Percentiles rank a stretch among this genome's conserved stretches.
Evolutionary conservation across 2,329 filamentous ascomycete genomes (phyloP).

Genomic region (Taxawa tesnikishii): DNA sequence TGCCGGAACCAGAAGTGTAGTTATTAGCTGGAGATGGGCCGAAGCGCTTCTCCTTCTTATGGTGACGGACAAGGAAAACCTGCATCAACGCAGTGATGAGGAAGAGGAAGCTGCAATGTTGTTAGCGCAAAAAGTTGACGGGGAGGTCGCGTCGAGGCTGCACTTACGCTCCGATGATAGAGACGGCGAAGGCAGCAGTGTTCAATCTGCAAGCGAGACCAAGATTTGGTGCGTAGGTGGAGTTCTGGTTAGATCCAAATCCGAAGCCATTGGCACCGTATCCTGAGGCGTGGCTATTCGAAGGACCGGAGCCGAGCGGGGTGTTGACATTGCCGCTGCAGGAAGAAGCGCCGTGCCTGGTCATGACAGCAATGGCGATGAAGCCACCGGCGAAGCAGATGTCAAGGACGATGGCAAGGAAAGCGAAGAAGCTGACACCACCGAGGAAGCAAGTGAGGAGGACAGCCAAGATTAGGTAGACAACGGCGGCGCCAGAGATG

Average conservation of each 20-base stretch:
- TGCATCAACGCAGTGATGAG: conserved; percentile 59
- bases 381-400: conserved; percentile 64
- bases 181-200: conserved; percentile 63
- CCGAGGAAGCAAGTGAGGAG: conserved; percentile 69
- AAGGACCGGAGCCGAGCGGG: conserved; percentile 54
- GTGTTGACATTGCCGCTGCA: conserved; percentile 57
- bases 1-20: conserved; percentile 52
- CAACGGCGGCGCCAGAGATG: conserved; percentile 58
- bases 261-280: conserved; percentile 30
- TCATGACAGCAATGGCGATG: conserved; percentile 69
- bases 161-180: conserved; percentile 69
- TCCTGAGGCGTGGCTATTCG: conserved; percentile 34
- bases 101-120: conserved; percentile 69
- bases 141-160: too few relatives aligned
- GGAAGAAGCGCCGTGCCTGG: conserved; percentile 51
- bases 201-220: conserved; percentile 62
- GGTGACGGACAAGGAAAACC: conserved; percentile 54
- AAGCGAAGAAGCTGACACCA: conserved; percentile 59
- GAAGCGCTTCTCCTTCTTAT: conserved; percentile 62
- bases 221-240: conserved; percentile 33
- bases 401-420: conserved; percentile 64
- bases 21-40: conserved; percentile 53
- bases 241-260: conserved; percentile 22
- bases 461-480: conserved; percentile 65
- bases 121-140: too few relatives aligned